Conservation (phyloP, 106 monocot species). For the Acorus calamus region DNA sequence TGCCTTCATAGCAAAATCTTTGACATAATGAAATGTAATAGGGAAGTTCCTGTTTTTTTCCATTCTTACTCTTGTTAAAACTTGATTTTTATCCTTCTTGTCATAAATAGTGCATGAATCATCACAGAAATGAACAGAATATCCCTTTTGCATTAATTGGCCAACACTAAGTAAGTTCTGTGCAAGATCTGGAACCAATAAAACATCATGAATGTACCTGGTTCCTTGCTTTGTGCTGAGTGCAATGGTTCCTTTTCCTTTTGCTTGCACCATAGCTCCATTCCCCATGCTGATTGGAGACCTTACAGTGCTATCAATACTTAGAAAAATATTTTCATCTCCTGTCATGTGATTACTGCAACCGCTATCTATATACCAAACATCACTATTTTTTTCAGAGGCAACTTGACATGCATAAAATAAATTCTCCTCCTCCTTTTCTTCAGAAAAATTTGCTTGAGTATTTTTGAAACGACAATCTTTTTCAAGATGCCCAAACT, state of each 20-base stretch:
- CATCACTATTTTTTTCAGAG: background rate
- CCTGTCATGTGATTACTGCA: conserved; percentile 1
- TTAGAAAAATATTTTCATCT: background rate
- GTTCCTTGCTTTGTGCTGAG: background rate
- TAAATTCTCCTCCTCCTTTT: background rate
- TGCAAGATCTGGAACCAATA: no score
- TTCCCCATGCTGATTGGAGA: background rate
- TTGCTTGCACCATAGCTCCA: background rate
- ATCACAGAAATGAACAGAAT: no score
- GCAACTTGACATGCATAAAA: background rate
- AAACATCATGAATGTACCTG: background rate
- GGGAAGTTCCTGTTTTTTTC: no score
- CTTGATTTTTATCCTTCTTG: no score
- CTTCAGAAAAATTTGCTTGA: conserved; percentile 2
- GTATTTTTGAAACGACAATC: no score
- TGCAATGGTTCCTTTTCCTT: background rate
- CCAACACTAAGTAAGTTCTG: no score
- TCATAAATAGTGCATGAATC: no score
- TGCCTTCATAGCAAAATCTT: background rate
- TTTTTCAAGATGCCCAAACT: no score
- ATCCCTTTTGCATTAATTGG: no score
- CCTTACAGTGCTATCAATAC: background rate
- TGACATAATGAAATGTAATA: no score
- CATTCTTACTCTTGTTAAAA: no score
- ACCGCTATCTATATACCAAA: background rate